These are phyloP conservation scores for Gossypium sturtianum DNA, from an alignment of 345 rosid species.

Conservation along the genomic window DNA sequence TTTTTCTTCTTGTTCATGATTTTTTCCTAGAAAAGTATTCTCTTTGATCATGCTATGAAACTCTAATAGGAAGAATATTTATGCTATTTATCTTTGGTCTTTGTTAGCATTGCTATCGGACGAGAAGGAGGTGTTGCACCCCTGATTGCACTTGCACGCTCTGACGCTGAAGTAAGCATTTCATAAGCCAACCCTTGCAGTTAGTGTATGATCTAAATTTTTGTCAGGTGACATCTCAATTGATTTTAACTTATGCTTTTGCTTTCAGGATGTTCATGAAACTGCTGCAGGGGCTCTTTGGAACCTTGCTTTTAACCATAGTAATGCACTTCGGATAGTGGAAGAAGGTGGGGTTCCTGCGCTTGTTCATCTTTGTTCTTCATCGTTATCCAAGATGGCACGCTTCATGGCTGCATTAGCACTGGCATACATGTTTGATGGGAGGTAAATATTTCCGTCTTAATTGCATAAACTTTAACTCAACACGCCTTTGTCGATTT, in stretches of 20 bases:
- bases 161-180: slow-evolving; percentile 56
- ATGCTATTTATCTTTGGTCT: slow-evolving; percentile 11
- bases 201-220: background rate
- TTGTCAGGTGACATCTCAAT: background rate
- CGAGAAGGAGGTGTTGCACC: slow-evolving; percentile 79
- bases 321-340: slow-evolving; percentile 80
- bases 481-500: background rate
- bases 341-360: slow-evolving; percentile 87
- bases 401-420: slow-evolving; percentile 87
- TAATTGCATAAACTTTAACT: background rate
- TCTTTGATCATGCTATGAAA: background rate
- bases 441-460: background rate
- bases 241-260: slow-evolving; percentile 9
- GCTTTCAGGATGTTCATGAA: slow-evolving; percentile 78
- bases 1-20: background rate
- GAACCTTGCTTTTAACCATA: slow-evolving; percentile 80
- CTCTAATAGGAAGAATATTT: background rate
- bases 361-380: slow-evolving; percentile 63
- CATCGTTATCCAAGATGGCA: slow-evolving; percentile 79
- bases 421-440: slow-evolving; percentile 77
- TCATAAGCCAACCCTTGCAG: background rate
- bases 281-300: slow-evolving; percentile 90
- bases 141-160: slow-evolving; percentile 61
- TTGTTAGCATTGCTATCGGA: slow-evolving; percentile 63
- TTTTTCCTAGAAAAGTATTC: background rate